Conservation (phyloP, 768 basidiomycete genomes). For the Suillus sp. region DNA sequence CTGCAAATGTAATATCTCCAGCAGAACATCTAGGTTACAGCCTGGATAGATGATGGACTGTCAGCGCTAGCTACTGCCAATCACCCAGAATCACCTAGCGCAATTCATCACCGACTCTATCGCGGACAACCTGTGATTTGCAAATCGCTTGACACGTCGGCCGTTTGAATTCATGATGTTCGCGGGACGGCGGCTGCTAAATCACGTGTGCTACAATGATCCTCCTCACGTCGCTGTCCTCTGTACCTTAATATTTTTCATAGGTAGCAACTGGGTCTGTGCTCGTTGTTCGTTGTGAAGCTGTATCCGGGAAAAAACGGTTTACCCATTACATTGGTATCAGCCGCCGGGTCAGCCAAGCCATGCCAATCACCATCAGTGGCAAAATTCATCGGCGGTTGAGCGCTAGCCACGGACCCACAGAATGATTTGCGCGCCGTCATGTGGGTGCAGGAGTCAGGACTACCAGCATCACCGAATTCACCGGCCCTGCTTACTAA, state of each 20-base stretch:
- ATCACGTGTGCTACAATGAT: neutral
- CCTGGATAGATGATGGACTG: slow-evolving; percentile 24
- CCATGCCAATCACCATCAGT: neutral
- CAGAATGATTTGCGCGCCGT: neutral
- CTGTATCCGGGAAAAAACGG: slow-evolving; percentile 46
- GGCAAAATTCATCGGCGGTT: neutral
- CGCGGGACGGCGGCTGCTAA: neutral
- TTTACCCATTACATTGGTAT: slow-evolving; percentile 3
- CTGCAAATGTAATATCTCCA: slow-evolving; percentile 49
- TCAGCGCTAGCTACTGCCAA: neutral
- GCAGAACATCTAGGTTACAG: slow-evolving; percentile 58
- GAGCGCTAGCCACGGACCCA: no score
- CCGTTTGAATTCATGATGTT: slow-evolving; percentile 14
- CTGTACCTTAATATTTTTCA: neutral
- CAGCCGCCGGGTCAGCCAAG: neutral
- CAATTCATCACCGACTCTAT: neutral
- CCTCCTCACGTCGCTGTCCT: slow-evolving; percentile 26
- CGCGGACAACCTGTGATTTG: neutral
- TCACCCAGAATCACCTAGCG: neutral
- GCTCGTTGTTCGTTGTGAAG: slow-evolving; percentile 21
- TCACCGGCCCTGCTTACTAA: slow-evolving; percentile 56
- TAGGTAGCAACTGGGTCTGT: neutral
- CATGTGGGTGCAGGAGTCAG: neutral
- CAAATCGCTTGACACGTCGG: neutral
- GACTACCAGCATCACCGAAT: slow-evolving; percentile 15